Evolutionary conservation across 495 filamentous ascomycete species (phyloP).

Genomic region (Penicillium canariense): DNA sequence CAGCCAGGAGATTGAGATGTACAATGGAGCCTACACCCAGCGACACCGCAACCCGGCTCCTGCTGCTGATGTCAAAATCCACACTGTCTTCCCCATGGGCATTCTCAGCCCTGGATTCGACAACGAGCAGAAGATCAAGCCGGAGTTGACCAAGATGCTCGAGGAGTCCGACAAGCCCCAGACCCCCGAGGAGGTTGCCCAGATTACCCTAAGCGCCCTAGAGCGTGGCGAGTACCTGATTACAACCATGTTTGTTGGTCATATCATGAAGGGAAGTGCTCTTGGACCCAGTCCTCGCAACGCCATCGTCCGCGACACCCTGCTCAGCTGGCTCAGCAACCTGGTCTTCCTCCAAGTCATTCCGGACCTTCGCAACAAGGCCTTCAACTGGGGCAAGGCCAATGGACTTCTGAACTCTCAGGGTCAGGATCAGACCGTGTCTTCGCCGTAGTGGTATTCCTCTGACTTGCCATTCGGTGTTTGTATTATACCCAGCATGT

Average conservation of each 20-base stretch:
- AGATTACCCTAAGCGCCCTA: conserved; percentile 63
- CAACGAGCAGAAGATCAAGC: conserved; percentile 77
- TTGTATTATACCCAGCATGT: conserved; percentile 28
- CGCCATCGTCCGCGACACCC: conserved; percentile 39
- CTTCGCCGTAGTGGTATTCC: not conserved
- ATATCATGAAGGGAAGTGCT: conserved; percentile 60
- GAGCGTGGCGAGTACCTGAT: conserved; percentile 80
- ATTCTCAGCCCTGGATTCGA: conserved; percentile 75
- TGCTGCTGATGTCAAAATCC: conserved; percentile 66
- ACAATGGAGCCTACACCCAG: conserved; percentile 60
- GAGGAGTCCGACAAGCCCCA: conserved; percentile 81
- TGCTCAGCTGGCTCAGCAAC: conserved; percentile 45
- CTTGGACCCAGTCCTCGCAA: conserved; percentile 46
- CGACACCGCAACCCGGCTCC: conserved; percentile 42
- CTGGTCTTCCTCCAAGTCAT: conserved; percentile 44
- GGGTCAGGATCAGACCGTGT: not conserved
- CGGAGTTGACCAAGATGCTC: conserved; percentile 72
- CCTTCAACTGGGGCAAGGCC: conserved; percentile 45
- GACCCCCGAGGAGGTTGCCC: conserved; percentile 74
- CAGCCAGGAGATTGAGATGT: conserved; percentile 78
- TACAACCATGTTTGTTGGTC: conserved; percentile 63
- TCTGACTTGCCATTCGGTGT: not conserved
- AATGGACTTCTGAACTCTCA: conserved; percentile 33
- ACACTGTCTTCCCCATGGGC: conserved; percentile 80
- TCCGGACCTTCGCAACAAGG: conserved; percentile 43